Evolutionary conservation across 805 yeast species (phyloP).

Genomic region (Lachancea cidri): DNA sequence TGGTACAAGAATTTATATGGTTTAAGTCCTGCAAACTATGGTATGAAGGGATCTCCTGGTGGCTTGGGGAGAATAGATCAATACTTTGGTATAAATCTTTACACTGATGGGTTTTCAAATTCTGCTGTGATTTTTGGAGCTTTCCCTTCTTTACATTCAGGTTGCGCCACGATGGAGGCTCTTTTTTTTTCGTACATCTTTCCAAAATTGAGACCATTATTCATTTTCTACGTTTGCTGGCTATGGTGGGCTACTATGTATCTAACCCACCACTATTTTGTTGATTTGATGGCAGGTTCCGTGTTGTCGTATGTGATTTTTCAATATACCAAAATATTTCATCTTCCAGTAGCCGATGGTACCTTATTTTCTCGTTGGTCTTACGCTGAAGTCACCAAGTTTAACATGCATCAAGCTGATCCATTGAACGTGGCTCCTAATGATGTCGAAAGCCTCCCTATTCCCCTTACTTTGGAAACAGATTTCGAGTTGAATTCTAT

Average conservation of each 20-base stretch:
- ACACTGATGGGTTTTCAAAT: conserved; percentile 74
- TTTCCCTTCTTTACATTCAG: conserved; percentile 82
- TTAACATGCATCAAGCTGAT: conserved; percentile 31
- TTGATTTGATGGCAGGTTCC: conserved; percentile 93
- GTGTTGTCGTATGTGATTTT: conserved; percentile 69
- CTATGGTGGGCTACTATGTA: conserved; percentile 99
- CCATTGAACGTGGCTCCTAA: conserved; percentile 31
- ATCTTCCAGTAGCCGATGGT: conserved; percentile 56
- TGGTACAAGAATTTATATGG: conserved; percentile 90
- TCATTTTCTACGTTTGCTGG: conserved; percentile 80
- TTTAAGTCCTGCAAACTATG: conserved; percentile 81
- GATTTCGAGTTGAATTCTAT: conserved; percentile 25
- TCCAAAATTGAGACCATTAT: conserved; percentile 61
- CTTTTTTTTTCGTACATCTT: conserved; percentile 78
- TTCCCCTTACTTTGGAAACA: conserved; percentile 17
- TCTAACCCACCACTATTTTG: conserved; percentile 91
- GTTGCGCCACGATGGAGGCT: conserved; percentile 91
- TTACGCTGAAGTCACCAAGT: conserved; percentile 40
- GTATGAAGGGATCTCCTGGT: conserved; percentile 93
- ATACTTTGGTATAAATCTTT: conserved; percentile 72
- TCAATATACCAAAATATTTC: conserved; percentile 58
- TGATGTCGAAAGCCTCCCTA: conserved; percentile 33
- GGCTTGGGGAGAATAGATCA: conserved; percentile 85
- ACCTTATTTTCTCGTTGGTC: conserved; percentile 66
- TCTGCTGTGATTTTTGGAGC: conserved; percentile 96